These are phyloP conservation scores for Plasmodium sp. DNA, from an alignment of 169 alveolate genomes.

Conservation along the genomic window DNA sequence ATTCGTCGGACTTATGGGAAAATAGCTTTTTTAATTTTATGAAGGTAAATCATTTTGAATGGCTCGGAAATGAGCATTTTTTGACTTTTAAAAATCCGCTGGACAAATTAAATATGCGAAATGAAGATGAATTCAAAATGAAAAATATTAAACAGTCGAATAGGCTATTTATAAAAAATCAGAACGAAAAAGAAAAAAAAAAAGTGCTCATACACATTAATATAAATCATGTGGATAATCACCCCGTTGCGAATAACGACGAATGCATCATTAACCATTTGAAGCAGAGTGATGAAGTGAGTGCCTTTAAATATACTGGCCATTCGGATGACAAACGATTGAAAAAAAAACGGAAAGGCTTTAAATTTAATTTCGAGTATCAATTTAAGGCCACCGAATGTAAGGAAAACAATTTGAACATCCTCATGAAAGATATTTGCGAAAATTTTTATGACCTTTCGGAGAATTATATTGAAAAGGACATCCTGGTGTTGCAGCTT, in stretches of 20 bases:
- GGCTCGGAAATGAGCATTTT: conserved; percentile 22
- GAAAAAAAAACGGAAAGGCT: conserved; percentile 5
- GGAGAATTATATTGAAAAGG: conserved; percentile 60
- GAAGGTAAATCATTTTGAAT: conserved; percentile 59
- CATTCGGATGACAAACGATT: conserved; percentile 32
- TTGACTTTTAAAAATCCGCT: background rate
- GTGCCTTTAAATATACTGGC: conserved; percentile 12
- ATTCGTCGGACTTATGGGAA: conserved; percentile 61
- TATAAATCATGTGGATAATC: background rate
- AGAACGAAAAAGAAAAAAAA: conserved; percentile 38
- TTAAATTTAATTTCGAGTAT: background rate
- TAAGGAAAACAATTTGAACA: conserved; percentile 18
- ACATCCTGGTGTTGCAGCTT: conserved; percentile 61
- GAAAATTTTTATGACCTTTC: conserved; percentile 25
- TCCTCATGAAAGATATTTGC: conserved; percentile 29
- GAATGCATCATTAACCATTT: conserved; percentile 3
- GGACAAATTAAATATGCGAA: conserved; percentile 1
- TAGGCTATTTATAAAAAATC: conserved; percentile 53
- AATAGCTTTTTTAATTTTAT: conserved; percentile 62
- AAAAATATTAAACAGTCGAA: conserved; percentile 49
- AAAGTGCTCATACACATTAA: background rate
- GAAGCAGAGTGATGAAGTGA: conserved; percentile 20
- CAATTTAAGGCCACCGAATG: background rate
- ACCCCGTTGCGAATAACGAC: conserved; percentile 17
- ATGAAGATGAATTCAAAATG: conserved; percentile 55